Base-by-base conservation (phyloP, 2,329 filamentous ascomycete species). In the Fusarium albosuccineum region DNA sequence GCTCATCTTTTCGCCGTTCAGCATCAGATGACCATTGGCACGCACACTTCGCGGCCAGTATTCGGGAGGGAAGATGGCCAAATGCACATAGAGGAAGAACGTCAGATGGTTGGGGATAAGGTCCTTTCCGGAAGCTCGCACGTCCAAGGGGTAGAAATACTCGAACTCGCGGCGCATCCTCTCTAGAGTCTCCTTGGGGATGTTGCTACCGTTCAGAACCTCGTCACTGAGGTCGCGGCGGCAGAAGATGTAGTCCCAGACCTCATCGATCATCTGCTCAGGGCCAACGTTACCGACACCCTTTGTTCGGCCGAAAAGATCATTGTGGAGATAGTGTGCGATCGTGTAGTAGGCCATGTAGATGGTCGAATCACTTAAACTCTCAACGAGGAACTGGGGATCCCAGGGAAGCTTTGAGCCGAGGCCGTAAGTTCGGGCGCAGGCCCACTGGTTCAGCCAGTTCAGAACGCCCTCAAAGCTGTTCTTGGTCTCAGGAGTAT, bases 1-100 rank as follows among this genome's bases (percentile, higher is more conserved):
- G 78, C 90, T 92, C 96, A 99, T 99, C 87, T 99, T 99, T 78
- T 97, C 93, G 50, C 95, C 95, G 78, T 99, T 99, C 68, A 99
- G 85, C 79, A 97, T 89, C 74, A 98, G 82, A 81, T 98, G 95
- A 2, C 96, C 96, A 76, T 99, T 99, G 66, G 92, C 90, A 68
- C 96, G 91, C 70, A 98, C 86, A 66, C 90, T 90, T 52, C 87
- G 87, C 10, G 96, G 96, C 94, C 95, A 97, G 83, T 94, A 97
- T 78, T 95, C 88, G 61, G 88, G 87, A 11, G 90, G 88, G 85
- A 97, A 98, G 42, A 99, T 86, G 10, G 96, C 96, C 68, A 96
- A 80, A 79, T 98, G 96, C 71, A 95, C 91, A 82, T 98, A 98
- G 56, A 98, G 86, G 86, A 92, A 96, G 85, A 98, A 97, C 11